A percentile compares a stretch with the other conserved stretches of the same genome.
phyloP scores from a whole-genome alignment of 192 early-diverging fungal species.

The Lunasporangiospora selenospora region DNA sequence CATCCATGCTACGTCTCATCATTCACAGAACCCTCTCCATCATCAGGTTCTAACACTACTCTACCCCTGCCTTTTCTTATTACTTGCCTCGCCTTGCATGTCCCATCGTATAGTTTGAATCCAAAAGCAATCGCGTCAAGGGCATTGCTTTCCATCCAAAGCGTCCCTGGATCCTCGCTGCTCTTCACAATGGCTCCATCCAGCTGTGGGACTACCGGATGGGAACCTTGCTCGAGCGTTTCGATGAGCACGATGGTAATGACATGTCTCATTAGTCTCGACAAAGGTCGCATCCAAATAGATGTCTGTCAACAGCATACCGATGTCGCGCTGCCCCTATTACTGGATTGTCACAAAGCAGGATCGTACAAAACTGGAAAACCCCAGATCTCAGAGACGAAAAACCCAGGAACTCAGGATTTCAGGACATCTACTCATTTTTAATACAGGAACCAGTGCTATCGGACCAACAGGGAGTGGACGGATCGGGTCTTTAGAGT shows the following conservation, averaged over 20 bases:
- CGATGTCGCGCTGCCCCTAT: too few species aligned
- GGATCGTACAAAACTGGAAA: too few species aligned
- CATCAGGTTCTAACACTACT: background rate
- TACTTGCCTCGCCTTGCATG: background rate
- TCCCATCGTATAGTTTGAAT: conserved; percentile 83
- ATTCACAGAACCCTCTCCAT: background rate
- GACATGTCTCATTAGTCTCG: too few species aligned
- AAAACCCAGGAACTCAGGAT: too few species aligned
- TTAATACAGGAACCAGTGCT: too few species aligned
- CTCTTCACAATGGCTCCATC: conserved; percentile 96
- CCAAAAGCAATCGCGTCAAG: conserved; percentile 98
- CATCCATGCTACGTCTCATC: background rate
- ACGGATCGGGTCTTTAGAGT: background rate
- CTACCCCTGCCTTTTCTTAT: background rate
- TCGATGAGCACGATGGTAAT: conserved; percentile 99
- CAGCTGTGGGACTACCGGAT: conserved; percentile 99
- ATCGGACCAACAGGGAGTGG: too few species aligned
- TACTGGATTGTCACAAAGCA: too few species aligned
- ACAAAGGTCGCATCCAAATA: too few species aligned
- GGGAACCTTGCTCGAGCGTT: conserved; percentile 96
- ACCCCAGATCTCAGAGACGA: too few species aligned
- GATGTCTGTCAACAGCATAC: too few species aligned
- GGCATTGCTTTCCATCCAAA: conserved; percentile 96
- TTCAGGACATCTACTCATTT: too few species aligned
- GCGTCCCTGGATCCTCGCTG: conserved; percentile 97